Base-by-base conservation (phyloP, 345 rosid species). In the Populus euphratica region DNA sequence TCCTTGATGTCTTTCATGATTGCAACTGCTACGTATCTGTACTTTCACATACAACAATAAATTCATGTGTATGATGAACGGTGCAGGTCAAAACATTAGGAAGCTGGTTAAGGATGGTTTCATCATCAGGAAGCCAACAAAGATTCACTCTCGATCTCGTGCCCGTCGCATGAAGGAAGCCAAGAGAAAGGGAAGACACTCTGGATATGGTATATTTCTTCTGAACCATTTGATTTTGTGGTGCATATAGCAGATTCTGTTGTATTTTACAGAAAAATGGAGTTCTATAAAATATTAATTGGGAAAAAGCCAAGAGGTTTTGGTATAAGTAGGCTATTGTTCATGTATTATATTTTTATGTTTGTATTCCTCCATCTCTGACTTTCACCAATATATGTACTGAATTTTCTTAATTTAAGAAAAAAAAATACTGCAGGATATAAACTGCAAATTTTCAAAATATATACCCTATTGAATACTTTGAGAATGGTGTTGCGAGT, bases 71-170 rank as follows among this genome's bases (percentile, higher is more conserved):
- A 20, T 0, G 23, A 13, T 56, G 29, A 18, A 21, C 23, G 59
- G 16, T 73, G 76, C 86, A 94, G 98, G 98, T 67, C 98, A 89
- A 80, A 94, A 91, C 82, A 87, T 94, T 11, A 89, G 98, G 93
- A 94, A 93, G 90, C 86, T 93, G 76, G 97, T 94, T 73, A 94
- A 91, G 84, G 97, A 94, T 89, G 98, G 98, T 27, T 94, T 93
- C 81, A 89, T 95, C 83, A 95, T 95, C 83, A 92, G 93, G 89
- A 95, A 93, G 82, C 99, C 98, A 78, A 93, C 99, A 1, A 93
- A 95, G 92, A 95, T 95, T 68, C 99, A 95, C 83, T 95, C 99
- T 27, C 94, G 97, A 0, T 86, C 99, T 3, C 93, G 98, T 74
- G 99, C 99, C 1, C 90, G 99, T 1, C 89, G 90, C 0, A 83